A percentile compares a stretch with the other conserved stretches of the same genome.
phyloP scores from a whole-genome alignment of 257 asterid species.

The Primulina huaijiensis region DNA sequence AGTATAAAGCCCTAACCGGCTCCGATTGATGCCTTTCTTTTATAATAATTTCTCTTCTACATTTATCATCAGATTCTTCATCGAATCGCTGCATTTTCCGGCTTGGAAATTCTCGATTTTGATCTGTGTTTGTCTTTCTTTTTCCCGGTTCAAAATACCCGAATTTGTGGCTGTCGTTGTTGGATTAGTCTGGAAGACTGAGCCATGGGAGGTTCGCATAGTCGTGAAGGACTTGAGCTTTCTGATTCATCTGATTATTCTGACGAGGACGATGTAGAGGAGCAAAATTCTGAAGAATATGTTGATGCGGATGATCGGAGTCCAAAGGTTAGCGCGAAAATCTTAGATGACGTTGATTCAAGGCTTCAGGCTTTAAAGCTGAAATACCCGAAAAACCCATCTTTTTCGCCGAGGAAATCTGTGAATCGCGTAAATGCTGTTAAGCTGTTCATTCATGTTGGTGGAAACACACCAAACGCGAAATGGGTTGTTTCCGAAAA shows the following conservation, averaged over 20 bases:
- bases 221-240: constrained; percentile 93
- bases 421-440: constrained; percentile 45
- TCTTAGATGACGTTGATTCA: constrained; percentile 72
- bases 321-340: constrained; percentile 35
- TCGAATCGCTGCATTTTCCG: constrained; percentile 3
- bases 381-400: constrained; percentile 43
- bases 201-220: constrained; percentile 85
- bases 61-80: constrained; percentile 32
- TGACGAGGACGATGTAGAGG: constrained; percentile 49
- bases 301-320: constrained; percentile 47
- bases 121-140: neutral
- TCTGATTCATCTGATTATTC: constrained; percentile 79
- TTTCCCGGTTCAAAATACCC: neutral
- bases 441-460: constrained; percentile 77
- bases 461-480: constrained; percentile 91
- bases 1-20: neutral
- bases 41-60: constrained; percentile 21
- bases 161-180: neutral
- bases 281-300: constrained; percentile 41
- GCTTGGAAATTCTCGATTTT: constrained; percentile 6
- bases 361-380: constrained; percentile 66
- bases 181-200: constrained; percentile 4
- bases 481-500: constrained; percentile 85
- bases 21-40: neutral
- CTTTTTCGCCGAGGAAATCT: constrained; percentile 38